Conservation (phyloP, 139 green algal genomes). For the Pleodorina starrii region DNA sequence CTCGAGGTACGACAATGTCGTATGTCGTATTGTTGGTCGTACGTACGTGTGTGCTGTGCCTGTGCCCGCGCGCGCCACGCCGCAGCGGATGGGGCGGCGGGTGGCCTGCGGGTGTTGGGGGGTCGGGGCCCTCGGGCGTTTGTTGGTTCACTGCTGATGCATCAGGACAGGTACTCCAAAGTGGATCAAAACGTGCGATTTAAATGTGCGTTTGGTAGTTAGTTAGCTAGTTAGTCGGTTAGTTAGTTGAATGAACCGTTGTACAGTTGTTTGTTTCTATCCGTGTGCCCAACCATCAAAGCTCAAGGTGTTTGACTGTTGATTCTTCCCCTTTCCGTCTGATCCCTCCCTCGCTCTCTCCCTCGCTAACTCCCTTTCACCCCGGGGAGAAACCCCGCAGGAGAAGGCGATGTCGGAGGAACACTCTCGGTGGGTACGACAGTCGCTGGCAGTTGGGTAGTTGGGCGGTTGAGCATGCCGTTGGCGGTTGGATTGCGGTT, state of each 20-base stretch:
- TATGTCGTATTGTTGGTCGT: neutral
- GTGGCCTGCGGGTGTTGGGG: neutral
- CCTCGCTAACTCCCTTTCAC: too few relatives aligned
- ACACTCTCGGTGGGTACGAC: slow-evolving; percentile 3
- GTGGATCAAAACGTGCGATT: too few relatives aligned
- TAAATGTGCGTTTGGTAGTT: neutral
- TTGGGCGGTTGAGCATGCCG: too few relatives aligned
- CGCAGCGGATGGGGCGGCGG: neutral
- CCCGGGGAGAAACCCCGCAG: too few relatives aligned
- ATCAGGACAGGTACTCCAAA: too few relatives aligned
- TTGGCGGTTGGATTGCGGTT: neutral
- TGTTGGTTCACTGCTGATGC: neutral
- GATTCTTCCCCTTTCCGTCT: neutral
- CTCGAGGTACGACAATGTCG: neutral
- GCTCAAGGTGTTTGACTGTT: neutral
- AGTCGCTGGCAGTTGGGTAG: neutral
- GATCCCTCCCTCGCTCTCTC: too few relatives aligned
- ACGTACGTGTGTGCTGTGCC: neutral
- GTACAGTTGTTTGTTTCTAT: neutral
- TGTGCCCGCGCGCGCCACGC: neutral
- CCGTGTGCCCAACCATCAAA: neutral
- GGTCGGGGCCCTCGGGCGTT: neutral
- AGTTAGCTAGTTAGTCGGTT: neutral
- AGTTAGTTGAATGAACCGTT: neutral
- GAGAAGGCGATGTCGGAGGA: slow-evolving; percentile 25